Evolutionary conservation across 2,329 filamentous ascomycete genomes (phyloP), one percentile per base, ranked within the genome.

Genomic region (Pestalotiopsis sp.): DNA sequence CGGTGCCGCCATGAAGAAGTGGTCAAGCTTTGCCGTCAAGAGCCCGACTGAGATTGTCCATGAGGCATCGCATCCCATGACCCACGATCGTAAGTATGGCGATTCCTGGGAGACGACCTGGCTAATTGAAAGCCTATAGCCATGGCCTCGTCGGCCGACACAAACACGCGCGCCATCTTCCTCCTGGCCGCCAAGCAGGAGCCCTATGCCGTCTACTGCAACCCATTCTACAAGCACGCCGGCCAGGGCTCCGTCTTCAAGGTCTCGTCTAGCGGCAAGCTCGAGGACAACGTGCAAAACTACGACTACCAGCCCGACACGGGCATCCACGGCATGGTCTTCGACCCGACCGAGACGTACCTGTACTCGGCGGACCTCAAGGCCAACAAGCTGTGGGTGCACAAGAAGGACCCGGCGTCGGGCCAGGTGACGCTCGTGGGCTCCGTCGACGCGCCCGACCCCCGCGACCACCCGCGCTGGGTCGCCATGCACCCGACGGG

Each of bases 1-100:
- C 80, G 94, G 94, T 75, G 91, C 94, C 3, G 93, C 93, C 70
- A 96, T 96, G 93, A 97, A 97, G 86, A 95, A 94, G 79, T 97
- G 94, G 93, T 91, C 91, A 64, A 94, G 92, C 78, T 95, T 93
- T 80, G 84, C 90, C 61, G 92, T 97, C 75, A 88, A 91, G 75
- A 91, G 88, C 73, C 92, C 94, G 2, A 91, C 89, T 2, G 89
- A 94, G 64, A 96, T 97, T 72, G 82, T 89, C 61, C 94, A 96
- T 74, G 87, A 92, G 78, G 85, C 86, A 59, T 94, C 94, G 14
- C 90, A 94, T 79, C 87, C 92, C 2, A 91, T 97, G 79, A 90
- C 89, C 59, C 91, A 93, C 73, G 88, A 97, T 77, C 88, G 92
- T 94, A 86, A 67, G 89, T 83, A 14, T 27, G 1, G 68, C 52